Evolutionary conservation across 139 green algal species (phyloP).

Genomic region (Asterochloris erici): DNA sequence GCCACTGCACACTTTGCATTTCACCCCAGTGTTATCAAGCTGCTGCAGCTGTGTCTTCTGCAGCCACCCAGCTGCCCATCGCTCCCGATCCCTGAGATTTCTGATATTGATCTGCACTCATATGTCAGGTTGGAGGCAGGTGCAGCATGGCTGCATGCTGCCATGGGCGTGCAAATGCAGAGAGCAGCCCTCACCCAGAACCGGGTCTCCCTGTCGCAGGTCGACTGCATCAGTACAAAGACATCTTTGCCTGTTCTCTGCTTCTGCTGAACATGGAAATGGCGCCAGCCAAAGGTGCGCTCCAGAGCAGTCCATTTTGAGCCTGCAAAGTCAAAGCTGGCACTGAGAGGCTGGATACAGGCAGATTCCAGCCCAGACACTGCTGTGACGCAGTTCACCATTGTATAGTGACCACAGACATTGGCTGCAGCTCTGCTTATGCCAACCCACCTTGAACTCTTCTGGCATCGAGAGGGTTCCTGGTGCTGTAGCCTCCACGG

Average conservation of each 20-base stretch:
- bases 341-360: neutral
- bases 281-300: constrained; percentile 56
- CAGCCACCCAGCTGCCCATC: constrained; percentile 57
- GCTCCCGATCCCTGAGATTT: constrained; percentile 45
- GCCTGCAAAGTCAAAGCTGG: constrained; percentile 20
- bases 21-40: too few species aligned
- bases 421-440: too few species aligned
- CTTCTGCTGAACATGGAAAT: constrained; percentile 55
- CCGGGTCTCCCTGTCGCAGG: constrained; percentile 42
- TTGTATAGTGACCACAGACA: too few species aligned
- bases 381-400: too few species aligned
- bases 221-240: constrained; percentile 50
- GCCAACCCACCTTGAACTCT: too few species aligned
- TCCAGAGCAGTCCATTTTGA: constrained; percentile 70
- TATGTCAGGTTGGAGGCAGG: neutral
- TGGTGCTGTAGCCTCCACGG: too few species aligned
- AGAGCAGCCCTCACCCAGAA: constrained; percentile 41
- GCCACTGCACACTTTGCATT: too few species aligned
- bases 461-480: too few species aligned
- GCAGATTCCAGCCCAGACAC: too few species aligned
- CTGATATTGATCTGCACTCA: constrained; percentile 26
- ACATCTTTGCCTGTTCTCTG: constrained; percentile 33
- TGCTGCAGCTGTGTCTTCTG: constrained; percentile 35
- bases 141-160: neutral
- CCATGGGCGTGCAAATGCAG: too few species aligned